Evolutionary conservation across 306 rosid species (phyloP), one percentile per base, ranked within the genome.

Genomic region (barrel medic (Medicago truncatula)): DNA sequence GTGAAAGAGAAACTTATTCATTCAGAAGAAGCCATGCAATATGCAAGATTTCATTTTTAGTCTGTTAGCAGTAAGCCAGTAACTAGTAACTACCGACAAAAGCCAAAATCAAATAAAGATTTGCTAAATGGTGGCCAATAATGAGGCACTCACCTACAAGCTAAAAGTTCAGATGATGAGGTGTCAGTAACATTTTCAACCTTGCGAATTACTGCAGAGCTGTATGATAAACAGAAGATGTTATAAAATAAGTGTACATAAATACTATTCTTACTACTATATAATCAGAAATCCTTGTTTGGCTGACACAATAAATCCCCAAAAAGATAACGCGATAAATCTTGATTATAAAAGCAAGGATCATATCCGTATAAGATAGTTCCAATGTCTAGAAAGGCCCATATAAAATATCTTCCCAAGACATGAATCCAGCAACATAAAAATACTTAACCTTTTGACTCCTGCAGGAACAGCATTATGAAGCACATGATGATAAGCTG

Each of bases 381-480:
- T 50, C 75, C 58, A 40, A 56, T 52, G 41, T 58, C 69, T 56
- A 63, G 50, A 49, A 17, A 46, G 52, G 70, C 28, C 49, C 17
- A 58, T 25, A 17, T 67, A 23, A 6, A 66, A 78, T 53, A 50
- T 11, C 23, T 47, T 17, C 4, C 4, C n/a, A 23, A 43, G 71
- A 67, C 64, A 50, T 34, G 44, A 50, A 65, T 47, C 62, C 70
- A 52, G 75, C 40, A 28, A 71, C 79, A 60, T 61, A 69, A 65
- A 65, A 49, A 73, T 53, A 53, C 54, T 53, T 80, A 62, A 94
- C 98, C 97, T 92, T 92, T 87, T 91, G 75, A 90, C 85, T 79
- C 97, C 95, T 50, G 88, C 90, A 9, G 95, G 96, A 79, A 86
- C 88, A 16, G 87, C 89, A 84, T 85, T 90, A 81, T 92, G 98